Base-by-base conservation (phyloP, 1,284 basidiomycete species). In the Sanguinoderma infundibulare region DNA sequence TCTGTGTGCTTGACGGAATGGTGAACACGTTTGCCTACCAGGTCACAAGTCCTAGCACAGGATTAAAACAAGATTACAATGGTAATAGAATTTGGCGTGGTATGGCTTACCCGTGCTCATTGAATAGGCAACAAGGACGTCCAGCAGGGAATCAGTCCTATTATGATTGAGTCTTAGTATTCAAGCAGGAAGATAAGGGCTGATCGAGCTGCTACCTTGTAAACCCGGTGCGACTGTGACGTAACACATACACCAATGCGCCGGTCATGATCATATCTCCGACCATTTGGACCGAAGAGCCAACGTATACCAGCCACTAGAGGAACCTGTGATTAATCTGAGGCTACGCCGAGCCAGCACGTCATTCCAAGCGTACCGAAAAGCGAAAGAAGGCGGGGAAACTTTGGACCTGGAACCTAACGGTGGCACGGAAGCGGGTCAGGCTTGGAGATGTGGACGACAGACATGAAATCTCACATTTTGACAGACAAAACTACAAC, bases 131-230 rank as follows among this genome's bases (percentile, higher is more conserved):
- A 60, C 42, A 38, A 60, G 28, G 9, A 50, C 5, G 6, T 60
- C 59, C 9, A 60, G 36, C 38, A 56, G 55, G n/a, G 59, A 52
- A 24, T 60, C 54, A 32, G 59, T 60, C 22, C 59, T 60, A 12
- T 32, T 12, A n/a, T n/a, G n/a, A 10, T 39, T n/a, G 14, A 4
- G 17, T 17, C 38, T n/a, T n/a, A n/a, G 38, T 12, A 10, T 12
- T 39, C 4, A 10, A 10, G 14, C 35, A 36, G 10, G 14, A 10
- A 17, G n/a, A n/a, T n/a, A n/a, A n/a, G n/a, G n/a, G n/a, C n/a
- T n/a, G 38, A n/a, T 17, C 35, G 15, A 20, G 5, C 2, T 24
- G 26, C 5, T n/a, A 55, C 53, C 28, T 44, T 9, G 49, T 52
- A n/a, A 55, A 24, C 10, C 53, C 59, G 2, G 59, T 59, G 39